These are phyloP conservation scores for Trifolium fragiferum DNA, from an alignment of 306 rosid species.

Conservation along the genomic window DNA sequence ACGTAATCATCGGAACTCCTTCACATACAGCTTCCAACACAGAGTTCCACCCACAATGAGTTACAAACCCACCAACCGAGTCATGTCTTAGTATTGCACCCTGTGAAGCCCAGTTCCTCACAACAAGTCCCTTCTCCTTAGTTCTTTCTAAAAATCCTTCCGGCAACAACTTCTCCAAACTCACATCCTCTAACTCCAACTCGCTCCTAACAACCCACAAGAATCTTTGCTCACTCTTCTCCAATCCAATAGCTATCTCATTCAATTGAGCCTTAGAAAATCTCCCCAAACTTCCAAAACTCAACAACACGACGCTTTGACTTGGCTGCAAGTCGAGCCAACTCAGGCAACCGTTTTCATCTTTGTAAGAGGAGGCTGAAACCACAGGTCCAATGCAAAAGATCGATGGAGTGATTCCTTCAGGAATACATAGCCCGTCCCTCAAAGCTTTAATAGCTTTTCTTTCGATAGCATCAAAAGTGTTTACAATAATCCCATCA, in stretches of 20 bases:
- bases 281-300: constrained; percentile 67
- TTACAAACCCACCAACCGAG: not conserved
- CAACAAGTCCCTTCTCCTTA: constrained; percentile 29
- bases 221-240: constrained; percentile 59
- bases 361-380: not conserved
- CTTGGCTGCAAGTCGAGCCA: constrained; percentile 65
- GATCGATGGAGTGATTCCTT: constrained; percentile 34
- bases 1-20: constrained; percentile 43
- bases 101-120: constrained; percentile 64
- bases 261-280: constrained; percentile 49
- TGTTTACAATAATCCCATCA: constrained; percentile 38
- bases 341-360: constrained; percentile 42
- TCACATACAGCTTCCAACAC: constrained; percentile 41
- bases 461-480: constrained; percentile 14
- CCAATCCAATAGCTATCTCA: constrained; percentile 64
- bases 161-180: constrained; percentile 23
- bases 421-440: constrained; percentile 36
- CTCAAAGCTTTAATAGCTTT: constrained; percentile 30
- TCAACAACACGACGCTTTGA: constrained; percentile 57
- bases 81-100: constrained; percentile 43
- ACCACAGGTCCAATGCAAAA: constrained; percentile 55
- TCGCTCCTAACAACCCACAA: constrained; percentile 61
- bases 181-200: constrained; percentile 29
- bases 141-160: constrained; percentile 55
- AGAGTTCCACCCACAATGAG: not conserved